Base-by-base conservation (phyloP, 768 basidiomycete genomes). In the Gloeostereum incarnatum region DNA sequence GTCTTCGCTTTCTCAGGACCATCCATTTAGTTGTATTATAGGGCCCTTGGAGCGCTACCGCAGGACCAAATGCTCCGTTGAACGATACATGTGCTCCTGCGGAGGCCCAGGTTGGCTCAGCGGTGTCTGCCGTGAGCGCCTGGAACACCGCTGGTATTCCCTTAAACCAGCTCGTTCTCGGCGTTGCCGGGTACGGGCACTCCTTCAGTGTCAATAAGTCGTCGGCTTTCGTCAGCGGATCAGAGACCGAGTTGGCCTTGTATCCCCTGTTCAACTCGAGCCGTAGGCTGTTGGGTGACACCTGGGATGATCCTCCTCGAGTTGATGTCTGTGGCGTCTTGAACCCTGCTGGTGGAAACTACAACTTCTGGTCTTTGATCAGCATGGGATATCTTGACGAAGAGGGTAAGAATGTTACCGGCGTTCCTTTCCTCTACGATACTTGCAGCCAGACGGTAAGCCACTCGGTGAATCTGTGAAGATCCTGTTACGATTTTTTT, bases 11-110 rank as follows among this genome's bases (percentile, higher is more conserved):
- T 24, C 33, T 18, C 13, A 19, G 23, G 23, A 26, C 10, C 14
- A 19, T 10, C 14, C 25, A 37, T 26, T 21, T n/a, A 37, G 19
- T 27, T 20, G 6, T 5, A 3, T 13, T 27, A 14, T 14, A 37
- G 59, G 78, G 79, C 20, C 57, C 71, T 4, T 83, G 77, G 73
- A 75, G 69, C 55, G 54, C 64, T 48, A 54, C 76, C 39, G 66
- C 78, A 31, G 93, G 92, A 2, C 83, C 93, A 8, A 94, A 93
- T 56, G 79, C 92, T 3, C 91, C 93, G 6, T 71, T 96, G n/a
- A 63, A 80, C 31, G 80, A 94, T 57, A 67, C 71, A 1, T 97
- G 93, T 52, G 74, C 78, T 1, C 49, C 75, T 23, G 55, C 73
- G 6, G 52, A 57, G 6, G 65, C 75, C 40, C 80, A 80, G 41